Evolutionary conservation across 371 early-diverging fungal species (phyloP), one percentile per base, ranked within the genome.

Genomic region (Chytridium lagenaria): DNA sequence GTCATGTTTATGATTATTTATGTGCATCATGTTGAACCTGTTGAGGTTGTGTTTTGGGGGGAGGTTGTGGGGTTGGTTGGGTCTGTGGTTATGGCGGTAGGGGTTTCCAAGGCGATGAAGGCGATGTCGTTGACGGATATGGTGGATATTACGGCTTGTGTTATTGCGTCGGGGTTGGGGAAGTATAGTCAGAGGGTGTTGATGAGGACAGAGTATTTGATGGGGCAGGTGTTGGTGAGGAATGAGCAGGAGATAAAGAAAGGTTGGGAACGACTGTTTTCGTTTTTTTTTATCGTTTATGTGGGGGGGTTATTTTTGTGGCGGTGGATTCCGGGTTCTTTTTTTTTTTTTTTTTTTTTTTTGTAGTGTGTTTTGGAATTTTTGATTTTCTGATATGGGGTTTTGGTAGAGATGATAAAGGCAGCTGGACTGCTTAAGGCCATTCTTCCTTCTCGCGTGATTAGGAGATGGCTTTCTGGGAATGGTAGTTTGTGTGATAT

Each of bases 361-460:
- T 44, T 44, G 12, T n/a, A n/a, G n/a, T n/a, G n/a, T 44, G 7
- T 19, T 44, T 19, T 44, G 7, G 44, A 44, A 44, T 44, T 44
- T 44, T 44, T 44, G 7, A 44, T 44, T 19, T 44, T 19, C 44
- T 44, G 19, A 44, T 19, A 7, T 44, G 7, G 44, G 19, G 19
- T 44, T 23, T 52, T 26, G n/a, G 5, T 5, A 52, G 55, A 66
- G 30, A 66, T 66, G 67, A 19, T 40, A 2, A 26, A 15, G 5
- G 31, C 67, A 28, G 67, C 67, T 5, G 28, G 40, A 5, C 44
- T 66, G 15, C 33, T 66, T 7, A 39, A 37, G 44, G 67, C 28
- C 22, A 40, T 66, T n/a, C 16, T 66, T 2, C 67, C 67, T n/a
- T 2, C 10, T 22, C 31, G 67, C 22, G n/a, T 66, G 40, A 66